Evolutionary conservation across 805 yeast genomes (phyloP), one percentile per base, ranked within the genome.

Genomic region (Wickerhamiella australiensis): DNA sequence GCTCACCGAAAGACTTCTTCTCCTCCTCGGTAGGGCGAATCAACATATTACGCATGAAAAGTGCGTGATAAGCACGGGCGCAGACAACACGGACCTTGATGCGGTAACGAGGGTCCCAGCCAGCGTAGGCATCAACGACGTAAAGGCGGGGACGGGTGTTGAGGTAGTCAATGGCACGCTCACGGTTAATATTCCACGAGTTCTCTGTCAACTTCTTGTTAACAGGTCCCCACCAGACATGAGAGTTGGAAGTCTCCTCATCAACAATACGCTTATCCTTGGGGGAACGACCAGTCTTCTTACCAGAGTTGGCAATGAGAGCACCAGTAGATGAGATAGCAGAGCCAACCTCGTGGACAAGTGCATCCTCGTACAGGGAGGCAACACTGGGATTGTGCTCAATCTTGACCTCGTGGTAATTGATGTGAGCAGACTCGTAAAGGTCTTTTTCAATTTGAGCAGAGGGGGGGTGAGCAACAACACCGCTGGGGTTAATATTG

Each of bases 181-280:
- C 90, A 67, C 94, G 82, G 67, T 94, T 85, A 61, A 90, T 87
- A 61, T 79, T 78, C 97, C 97, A 90, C 20, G 96, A 87, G 65
- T 81, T 80, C 69, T 86, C 95, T 53, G 85, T 82, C 59, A 90
- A 88, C 70, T 90, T 85, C 71, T 84, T 86, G 74, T 90, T 90
- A 58, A 90, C 98, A 1, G 97, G 97, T 22, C 98, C 98, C 98
- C 98, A 90, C 98, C 98, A 90, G 60, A 90, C 79, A 63, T 88
- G 73, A 52, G 85, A 76, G 53, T 76, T 69, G 36, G 96, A 86
- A 47, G 92, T 75, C 59, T 78, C 82, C 73, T 92, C 97, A 61
- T 88, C 96, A 55, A 90, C 96, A 66, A 90, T 85, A 72, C 98
- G 84, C 70, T 90, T 90, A 72, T 90, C 98, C 73, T 84, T 85